phyloP scores from a whole-genome alignment of 495 filamentous ascomycete species.

The Xylaria palmicola region DNA sequence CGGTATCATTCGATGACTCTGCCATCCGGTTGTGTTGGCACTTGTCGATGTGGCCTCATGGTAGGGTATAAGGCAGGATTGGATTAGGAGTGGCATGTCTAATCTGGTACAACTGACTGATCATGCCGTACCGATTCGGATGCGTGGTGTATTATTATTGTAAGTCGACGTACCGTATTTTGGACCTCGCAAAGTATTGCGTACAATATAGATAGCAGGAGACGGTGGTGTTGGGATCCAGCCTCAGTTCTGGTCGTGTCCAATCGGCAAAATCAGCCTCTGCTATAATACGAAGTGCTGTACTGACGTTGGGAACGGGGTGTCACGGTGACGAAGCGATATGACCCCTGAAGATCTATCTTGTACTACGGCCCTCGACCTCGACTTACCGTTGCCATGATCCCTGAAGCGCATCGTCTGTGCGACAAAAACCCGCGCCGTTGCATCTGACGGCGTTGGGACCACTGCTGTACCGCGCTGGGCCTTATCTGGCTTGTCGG shows the following conservation, averaged over 20 bases:
- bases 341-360: slow-evolving; percentile 10
- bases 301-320: slow-evolving; percentile 1
- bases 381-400: neutral
- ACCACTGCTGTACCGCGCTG: neutral
- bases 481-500: neutral
- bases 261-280: slow-evolving; percentile 2
- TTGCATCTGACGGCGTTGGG: neutral
- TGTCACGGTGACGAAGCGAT: neutral
- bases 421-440: slow-evolving; percentile 7
- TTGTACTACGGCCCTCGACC: neutral
- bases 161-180: too few relatives aligned
- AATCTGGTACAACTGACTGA: neutral
- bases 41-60: neutral
- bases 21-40: neutral
- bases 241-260: neutral
- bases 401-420: slow-evolving; percentile 9
- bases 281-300: slow-evolving; percentile 9
- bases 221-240: slow-evolving; percentile 1
- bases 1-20: slow-evolving; percentile 3
- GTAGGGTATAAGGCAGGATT: neutral
- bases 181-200: neutral
- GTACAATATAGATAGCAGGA: neutral
- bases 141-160: neutral
- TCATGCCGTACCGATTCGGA: slow-evolving; percentile 2
- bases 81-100: neutral